A percentile compares a stretch with the other conserved stretches of the same genome.
phyloP scores from a whole-genome alignment of 1,284 basidiomycete genomes.

The Coniferiporia weirii region DNA sequence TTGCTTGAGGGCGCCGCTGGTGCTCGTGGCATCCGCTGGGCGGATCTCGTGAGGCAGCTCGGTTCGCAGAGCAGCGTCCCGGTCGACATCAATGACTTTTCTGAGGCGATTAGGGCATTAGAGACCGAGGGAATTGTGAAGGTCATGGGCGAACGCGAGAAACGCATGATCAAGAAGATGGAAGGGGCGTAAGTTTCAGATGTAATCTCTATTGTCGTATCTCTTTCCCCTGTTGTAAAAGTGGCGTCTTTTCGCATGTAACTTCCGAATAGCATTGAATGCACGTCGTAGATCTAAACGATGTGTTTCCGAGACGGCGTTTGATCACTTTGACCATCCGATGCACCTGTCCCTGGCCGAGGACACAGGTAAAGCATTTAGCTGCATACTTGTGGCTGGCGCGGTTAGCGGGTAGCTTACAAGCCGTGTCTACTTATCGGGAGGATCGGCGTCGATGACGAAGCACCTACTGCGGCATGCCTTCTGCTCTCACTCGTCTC shows the following conservation, averaged over 20 bases:
- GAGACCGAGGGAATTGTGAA: conserved; percentile 81
- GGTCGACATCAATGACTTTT: conserved; percentile 74
- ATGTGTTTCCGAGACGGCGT: no score
- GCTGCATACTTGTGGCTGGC: no score
- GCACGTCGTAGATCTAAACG: no score
- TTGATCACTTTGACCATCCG: no score
- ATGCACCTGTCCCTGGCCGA: no score
- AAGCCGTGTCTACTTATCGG: no score
- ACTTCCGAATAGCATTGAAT: no score
- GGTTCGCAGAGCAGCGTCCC: conserved; percentile 76
- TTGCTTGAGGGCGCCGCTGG: conserved; percentile 60
- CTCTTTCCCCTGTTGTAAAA: not conserved
- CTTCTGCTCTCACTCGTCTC: not conserved
- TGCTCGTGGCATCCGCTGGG: conserved; percentile 70
- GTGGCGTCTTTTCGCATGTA: not conserved
- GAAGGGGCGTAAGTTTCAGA: conserved; percentile 27
- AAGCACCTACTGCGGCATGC: no score
- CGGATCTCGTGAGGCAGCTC: conserved; percentile 68
- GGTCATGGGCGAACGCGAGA: conserved; percentile 82
- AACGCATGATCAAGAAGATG: conserved; percentile 64
- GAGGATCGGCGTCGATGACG: no score
- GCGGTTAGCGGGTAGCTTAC: no score
- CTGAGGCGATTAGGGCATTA: conserved; percentile 73
- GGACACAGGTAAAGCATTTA: no score
- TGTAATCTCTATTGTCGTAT: conserved; percentile 4